These are phyloP conservation scores for Penicillium longicatenatum DNA, from an alignment of 495 filamentous ascomycete species.

Conservation along the genomic window DNA sequence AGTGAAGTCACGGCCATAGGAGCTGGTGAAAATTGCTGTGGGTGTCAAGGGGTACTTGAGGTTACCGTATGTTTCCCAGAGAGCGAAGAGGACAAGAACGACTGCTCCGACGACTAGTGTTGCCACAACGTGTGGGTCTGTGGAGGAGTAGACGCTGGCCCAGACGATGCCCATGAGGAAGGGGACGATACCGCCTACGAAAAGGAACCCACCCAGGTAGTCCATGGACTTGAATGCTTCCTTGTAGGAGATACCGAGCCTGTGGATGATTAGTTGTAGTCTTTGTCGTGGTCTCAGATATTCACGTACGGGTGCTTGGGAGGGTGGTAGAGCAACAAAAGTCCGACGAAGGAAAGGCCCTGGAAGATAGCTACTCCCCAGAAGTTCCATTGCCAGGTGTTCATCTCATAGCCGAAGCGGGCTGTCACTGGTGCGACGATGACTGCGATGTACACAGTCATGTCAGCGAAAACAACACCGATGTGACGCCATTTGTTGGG, in stretches of 20 bases:
- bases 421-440: slow-evolving; percentile 30
- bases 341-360: slow-evolving; percentile 24
- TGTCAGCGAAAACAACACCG: slow-evolving; percentile 28
- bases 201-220: slow-evolving; percentile 28
- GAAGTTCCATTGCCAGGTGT: slow-evolving; percentile 29
- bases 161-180: slow-evolving; percentile 33
- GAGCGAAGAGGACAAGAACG: slow-evolving; percentile 24
- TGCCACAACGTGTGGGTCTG: slow-evolving; percentile 27
- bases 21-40: slow-evolving; percentile 23
- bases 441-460: slow-evolving; percentile 30
- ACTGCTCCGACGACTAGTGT: slow-evolving; percentile 23
- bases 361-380: slow-evolving; percentile 29
- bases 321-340: slow-evolving; percentile 26
- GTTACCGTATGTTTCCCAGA: slow-evolving; percentile 28
- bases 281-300: no score
- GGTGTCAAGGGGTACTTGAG: slow-evolving; percentile 27
- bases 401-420: slow-evolving; percentile 25
- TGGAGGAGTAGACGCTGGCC: slow-evolving; percentile 27
- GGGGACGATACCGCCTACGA: slow-evolving; percentile 26
- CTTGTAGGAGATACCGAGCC: slow-evolving; percentile 20
- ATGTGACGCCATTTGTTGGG: slow-evolving; percentile 33
- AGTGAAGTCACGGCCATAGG: slow-evolving; percentile 27
- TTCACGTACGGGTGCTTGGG: slow-evolving; percentile 26
- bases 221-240: slow-evolving; percentile 30
- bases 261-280: slow-evolving; percentile 7